Base-by-base conservation (phyloP, 306 rosid species). In the Medicago arabica region DNA sequence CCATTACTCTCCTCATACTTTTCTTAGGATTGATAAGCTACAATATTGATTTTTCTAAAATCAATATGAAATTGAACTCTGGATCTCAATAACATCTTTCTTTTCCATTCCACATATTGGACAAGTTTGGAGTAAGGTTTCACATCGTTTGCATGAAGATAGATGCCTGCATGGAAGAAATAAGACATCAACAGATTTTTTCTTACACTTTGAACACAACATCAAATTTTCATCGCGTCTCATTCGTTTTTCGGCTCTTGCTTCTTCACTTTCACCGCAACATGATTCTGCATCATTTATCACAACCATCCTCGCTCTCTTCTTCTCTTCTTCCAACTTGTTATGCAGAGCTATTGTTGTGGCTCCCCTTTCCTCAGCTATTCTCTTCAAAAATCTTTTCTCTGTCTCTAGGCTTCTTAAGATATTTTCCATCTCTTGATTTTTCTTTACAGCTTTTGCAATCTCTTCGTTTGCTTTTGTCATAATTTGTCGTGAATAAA, bases 201-300 rank as follows among this genome's bases (percentile, higher is more conserved):
- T 54, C 6, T 54, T 18, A 9, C 60, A 54, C 0, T 54, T 18
- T 6, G 2, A 2, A 54, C 60, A 54, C 17, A 3, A 8, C 60
- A 18, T 0, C 13, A 3, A 1, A 8, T 17, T 54, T 6, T 18
- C 9, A 9, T 1, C 60, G 9, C 5, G 7, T 8, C 28, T 54
- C 9, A 8, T 1, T 4, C 14, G 12, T 0, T 54, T 18, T 54
- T 54, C 13, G 8, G 12, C 25, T 54, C 25, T 54, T 54, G 13
- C 14, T 54, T 8, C 60, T 9, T 17, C 60, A 17, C 70, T 64
- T 53, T 18, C 77, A 18, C 59, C 88, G 49, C 88, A 90, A 74
- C 90, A 88, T 0, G 98, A 95, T 50, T 77, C 89, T 15, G 85
- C 97, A 51, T 95, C 98, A 1, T 85, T 88, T 60, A 73, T 86